These are phyloP conservation scores for Nemophila menziesii DNA, from an alignment of 257 asterid genomes.

Conservation along the genomic window DNA sequence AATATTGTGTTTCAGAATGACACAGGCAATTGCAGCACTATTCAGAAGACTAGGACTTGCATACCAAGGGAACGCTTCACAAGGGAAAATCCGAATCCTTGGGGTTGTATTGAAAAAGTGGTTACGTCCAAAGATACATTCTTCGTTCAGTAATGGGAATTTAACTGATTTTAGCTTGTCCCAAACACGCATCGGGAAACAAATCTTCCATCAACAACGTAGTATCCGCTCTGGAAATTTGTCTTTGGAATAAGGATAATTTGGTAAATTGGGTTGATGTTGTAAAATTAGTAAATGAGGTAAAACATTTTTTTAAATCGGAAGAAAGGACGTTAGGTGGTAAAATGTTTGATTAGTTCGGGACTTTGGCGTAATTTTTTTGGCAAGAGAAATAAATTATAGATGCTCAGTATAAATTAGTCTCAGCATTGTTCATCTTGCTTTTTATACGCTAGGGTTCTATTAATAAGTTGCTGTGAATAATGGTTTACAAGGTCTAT, in stretches of 20 bases:
- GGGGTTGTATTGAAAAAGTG: conserved; percentile 66
- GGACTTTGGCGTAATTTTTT: too few relatives aligned
- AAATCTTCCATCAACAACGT: conserved; percentile 63
- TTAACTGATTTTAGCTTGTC: conserved; percentile 27
- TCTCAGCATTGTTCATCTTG: too few relatives aligned
- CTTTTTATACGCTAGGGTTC: too few relatives aligned
- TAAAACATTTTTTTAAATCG: too few relatives aligned
- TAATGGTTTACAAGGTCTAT: too few relatives aligned
- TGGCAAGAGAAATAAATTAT: too few relatives aligned
- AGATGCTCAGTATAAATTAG: too few relatives aligned
- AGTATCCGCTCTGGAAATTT: conserved; percentile 62
- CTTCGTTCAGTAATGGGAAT: conserved; percentile 39
- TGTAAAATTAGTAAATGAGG: too few relatives aligned
- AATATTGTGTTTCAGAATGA: conserved; percentile 44
- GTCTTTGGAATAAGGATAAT: conserved; percentile 34
- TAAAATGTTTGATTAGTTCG: too few relatives aligned
- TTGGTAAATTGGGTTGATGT: too few relatives aligned
- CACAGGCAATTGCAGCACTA: conserved; percentile 65
- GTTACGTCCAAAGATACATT: conserved; percentile 69
- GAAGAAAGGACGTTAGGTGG: too few relatives aligned
- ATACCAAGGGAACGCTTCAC: conserved; percentile 74
- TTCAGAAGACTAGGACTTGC: conserved; percentile 75
- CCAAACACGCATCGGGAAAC: conserved; percentile 46
- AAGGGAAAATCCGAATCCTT: conserved; percentile 68
- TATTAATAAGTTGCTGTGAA: too few relatives aligned